These are phyloP conservation scores for Paspalum vaginatum DNA, from an alignment of 176 grass and related monocot genomes.

Conservation along the genomic window DNA sequence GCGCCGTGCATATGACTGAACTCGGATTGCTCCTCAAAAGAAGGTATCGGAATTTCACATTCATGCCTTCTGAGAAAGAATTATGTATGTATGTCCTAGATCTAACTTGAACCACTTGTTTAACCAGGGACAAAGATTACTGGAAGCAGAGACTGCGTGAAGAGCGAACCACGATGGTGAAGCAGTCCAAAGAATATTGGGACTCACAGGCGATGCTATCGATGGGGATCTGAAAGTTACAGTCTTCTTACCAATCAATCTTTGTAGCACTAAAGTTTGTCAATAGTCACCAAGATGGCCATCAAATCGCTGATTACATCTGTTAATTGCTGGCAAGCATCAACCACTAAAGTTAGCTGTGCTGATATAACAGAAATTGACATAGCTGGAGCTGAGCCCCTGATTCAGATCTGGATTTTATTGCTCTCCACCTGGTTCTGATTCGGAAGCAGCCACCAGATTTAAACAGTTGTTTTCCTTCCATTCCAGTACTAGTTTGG, in stretches of 20 bases:
- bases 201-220: slow-evolving; percentile 65
- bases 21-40: slow-evolving; percentile 65
- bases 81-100: not conserved
- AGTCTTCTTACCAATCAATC: not conserved
- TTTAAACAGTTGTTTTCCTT: slow-evolving; percentile 14
- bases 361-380: slow-evolving; percentile 10
- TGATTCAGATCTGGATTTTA: not conserved
- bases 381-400: not conserved
- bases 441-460: not conserved
- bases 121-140: slow-evolving; percentile 60
- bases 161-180: slow-evolving; percentile 64
- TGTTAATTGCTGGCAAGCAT: not conserved
- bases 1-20: slow-evolving; percentile 63
- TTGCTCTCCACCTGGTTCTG: not conserved
- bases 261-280: slow-evolving; percentile 3
- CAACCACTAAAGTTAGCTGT: not conserved
- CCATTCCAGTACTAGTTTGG: not conserved
- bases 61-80: not conserved
- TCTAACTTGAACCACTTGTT: not conserved
- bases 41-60: slow-evolving; percentile 32
- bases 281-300: slow-evolving; percentile 30
- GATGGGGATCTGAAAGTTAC: slow-evolving; percentile 43
- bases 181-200: slow-evolving; percentile 84
- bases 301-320: slow-evolving; percentile 21
- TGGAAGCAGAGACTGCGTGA: slow-evolving; percentile 53